Percentiles rank a stretch among this genome's conserved stretches.
These are phyloP conservation scores for Populus davidiana DNA, from an alignment of 345 rosid genomes.

Conservation along the genomic window DNA sequence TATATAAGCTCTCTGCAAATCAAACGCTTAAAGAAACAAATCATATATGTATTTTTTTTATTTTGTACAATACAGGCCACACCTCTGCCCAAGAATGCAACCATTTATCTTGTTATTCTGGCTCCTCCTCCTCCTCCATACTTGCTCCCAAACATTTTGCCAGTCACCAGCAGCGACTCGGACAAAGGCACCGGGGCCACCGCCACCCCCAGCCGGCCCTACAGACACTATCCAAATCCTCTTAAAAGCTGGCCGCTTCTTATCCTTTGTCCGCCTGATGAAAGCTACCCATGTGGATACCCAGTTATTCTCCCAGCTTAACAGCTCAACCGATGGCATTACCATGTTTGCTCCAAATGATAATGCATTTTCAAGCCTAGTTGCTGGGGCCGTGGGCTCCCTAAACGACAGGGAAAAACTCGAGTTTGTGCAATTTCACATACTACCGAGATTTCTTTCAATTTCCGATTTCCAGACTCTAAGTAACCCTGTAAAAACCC, in stretches of 20 bases:
- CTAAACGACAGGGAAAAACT: slow-evolving; percentile 9
- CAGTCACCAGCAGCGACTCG: slow-evolving; percentile 4
- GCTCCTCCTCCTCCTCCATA: slow-evolving; percentile 2
- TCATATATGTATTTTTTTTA: no score
- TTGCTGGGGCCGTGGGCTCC: slow-evolving; percentile 4
- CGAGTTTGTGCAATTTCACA: slow-evolving; percentile 21
- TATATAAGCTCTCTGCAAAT: neutral
- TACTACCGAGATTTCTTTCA: neutral
- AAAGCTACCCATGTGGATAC: slow-evolving; percentile 12
- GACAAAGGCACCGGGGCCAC: neutral
- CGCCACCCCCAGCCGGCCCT: neutral
- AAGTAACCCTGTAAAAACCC: slow-evolving; percentile 21
- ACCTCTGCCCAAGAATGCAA: neutral
- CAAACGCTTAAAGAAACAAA: neutral
- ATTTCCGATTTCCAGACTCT: slow-evolving; percentile 17
- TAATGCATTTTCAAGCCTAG: slow-evolving; percentile 15
- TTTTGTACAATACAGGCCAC: neutral
- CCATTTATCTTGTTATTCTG: slow-evolving; percentile 1
- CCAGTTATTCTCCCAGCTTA: slow-evolving; percentile 18
- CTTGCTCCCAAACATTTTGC: neutral
- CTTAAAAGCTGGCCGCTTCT: slow-evolving; percentile 15
- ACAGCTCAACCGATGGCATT: slow-evolving; percentile 21
- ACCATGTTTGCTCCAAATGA: slow-evolving; percentile 27
- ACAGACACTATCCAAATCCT: slow-evolving; percentile 11
- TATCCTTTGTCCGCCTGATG: slow-evolving; percentile 20